Evolutionary conservation across 164 flowering plant species (phyloP).

Genomic region (Echeveria elegans): DNA sequence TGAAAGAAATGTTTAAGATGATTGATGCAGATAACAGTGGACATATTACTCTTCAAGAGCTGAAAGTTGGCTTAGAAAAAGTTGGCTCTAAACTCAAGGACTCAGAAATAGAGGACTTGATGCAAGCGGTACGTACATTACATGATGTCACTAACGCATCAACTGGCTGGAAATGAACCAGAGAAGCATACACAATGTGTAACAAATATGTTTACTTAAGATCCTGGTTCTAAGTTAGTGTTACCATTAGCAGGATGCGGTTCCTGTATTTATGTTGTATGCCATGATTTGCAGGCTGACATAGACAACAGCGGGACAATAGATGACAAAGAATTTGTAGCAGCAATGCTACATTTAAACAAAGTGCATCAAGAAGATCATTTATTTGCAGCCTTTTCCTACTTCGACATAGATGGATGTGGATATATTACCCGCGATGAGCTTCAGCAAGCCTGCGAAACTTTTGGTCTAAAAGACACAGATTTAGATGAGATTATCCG

Average conservation of each 20-base stretch:
- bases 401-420: neutral
- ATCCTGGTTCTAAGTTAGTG: too few species aligned
- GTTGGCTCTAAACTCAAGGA: neutral
- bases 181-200: too few species aligned
- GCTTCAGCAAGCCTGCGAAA: neutral
- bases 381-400: neutral
- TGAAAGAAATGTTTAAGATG: neutral
- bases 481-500: slow-evolving; percentile 52
- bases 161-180: neutral
- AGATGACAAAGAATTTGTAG: neutral
- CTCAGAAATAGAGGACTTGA: neutral
- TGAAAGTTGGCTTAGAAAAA: neutral
- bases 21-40: neutral
- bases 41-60: neutral
- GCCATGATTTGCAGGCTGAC: neutral
- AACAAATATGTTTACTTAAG: too few species aligned
- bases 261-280: too few species aligned
- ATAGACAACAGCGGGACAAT: neutral
- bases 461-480: neutral
- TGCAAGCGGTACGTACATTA: neutral
- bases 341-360: neutral
- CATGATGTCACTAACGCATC: neutral
- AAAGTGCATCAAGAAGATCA: neutral
- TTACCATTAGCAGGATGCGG: neutral
- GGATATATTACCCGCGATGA: neutral